A percentile compares a stretch with the other conserved stretches of the same genome.
Evolutionary conservation across 2,329 filamentous ascomycete genomes (phyloP).

Genomic region (Mycogone perniciosa): DNA sequence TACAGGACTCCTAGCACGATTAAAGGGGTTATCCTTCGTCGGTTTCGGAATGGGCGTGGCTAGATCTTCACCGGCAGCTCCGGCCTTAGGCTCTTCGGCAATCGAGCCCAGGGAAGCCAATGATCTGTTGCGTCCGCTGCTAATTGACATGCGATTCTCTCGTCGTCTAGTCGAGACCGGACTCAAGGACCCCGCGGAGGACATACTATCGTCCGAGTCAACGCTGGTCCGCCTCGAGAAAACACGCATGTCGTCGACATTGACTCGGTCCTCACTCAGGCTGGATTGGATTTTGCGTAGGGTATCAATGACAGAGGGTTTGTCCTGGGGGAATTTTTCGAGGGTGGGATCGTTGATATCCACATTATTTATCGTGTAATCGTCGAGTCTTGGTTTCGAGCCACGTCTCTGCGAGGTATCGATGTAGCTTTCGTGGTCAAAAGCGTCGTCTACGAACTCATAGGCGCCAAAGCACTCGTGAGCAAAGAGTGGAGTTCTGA

Average conservation of each 20-base stretch:
- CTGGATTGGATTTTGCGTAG: constrained; percentile 42
- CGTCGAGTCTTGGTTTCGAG: constrained; percentile 14
- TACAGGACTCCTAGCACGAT: constrained; percentile 16
- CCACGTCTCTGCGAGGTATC: constrained; percentile 7
- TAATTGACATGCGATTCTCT: constrained; percentile 27
- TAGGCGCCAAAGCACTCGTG: constrained; percentile 42
- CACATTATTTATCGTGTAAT: constrained; percentile 12
- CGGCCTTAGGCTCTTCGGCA: constrained; percentile 35
- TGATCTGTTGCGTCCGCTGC: constrained; percentile 31
- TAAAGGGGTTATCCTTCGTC: constrained; percentile 14
- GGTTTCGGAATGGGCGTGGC: neutral
- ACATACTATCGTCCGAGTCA: constrained; percentile 32
- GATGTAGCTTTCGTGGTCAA: constrained; percentile 22
- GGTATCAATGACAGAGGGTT: constrained; percentile 37
- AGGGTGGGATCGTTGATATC: constrained; percentile 43
- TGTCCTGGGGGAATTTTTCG: constrained; percentile 42
- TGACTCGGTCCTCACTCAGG: constrained; percentile 33
- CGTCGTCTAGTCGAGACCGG: constrained; percentile 26
- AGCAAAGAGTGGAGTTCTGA: constrained; percentile 38
- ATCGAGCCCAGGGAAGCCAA: constrained; percentile 41
- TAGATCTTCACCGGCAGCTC: neutral
- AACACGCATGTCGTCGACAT: constrained; percentile 27
- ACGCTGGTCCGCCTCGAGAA: constrained; percentile 28
- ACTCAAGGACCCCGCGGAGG: constrained; percentile 31
- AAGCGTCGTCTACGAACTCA: constrained; percentile 27